Base-by-base conservation (phyloP, 2,329 filamentous ascomycete species). In the Fusarium pseudonygamai region DNA sequence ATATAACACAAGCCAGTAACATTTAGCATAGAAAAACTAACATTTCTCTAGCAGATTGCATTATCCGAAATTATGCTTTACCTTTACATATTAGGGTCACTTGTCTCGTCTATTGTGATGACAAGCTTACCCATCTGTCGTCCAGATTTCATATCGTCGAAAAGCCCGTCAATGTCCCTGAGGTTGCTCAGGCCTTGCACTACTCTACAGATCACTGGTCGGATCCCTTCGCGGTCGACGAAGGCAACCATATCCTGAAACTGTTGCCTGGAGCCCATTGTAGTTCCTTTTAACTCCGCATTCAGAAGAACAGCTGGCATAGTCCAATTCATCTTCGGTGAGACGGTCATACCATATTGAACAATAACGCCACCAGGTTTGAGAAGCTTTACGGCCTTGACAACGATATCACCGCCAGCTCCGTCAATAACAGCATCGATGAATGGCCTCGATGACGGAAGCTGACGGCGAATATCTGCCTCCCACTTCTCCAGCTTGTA, bases 151-250 rank as follows among this genome's bases (percentile, higher is more conserved):
- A 50, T 34, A 24, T 34, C 11, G 10, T 50, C 1, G 2, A 50
- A 34, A 3, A 50, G 18, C 4, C 47, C 8, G 14, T 24, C 16
- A 24, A 50, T 5, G 13, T 32, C 30, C 16, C 1, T 0, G 0
- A 24, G 3, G 11, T n/a, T 50, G 3, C 30, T 20, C 16, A 50
- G 28, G 13, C 30, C 30, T 24, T 18, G 16, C 22, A 50, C 47
- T 10, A 32, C 8, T 34, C 30, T 5, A 30, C 22, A 20, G 22
- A 24, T 34, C 7, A 24, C 30, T 24, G 22, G 47, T 24, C 16
- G 3, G 11, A 34, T 14, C 6, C 11, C 22, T n/a, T 14, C 24
- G 4, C 30, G n/a, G 1, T 32, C 15, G 1, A 11, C 15, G 5
- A 50, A 24, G 30, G 22, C 12, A 0, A 50, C 22, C 5, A 7